Base-by-base conservation (phyloP, 129 eudicot species). In the Chrysanthemum makinoi region DNA sequence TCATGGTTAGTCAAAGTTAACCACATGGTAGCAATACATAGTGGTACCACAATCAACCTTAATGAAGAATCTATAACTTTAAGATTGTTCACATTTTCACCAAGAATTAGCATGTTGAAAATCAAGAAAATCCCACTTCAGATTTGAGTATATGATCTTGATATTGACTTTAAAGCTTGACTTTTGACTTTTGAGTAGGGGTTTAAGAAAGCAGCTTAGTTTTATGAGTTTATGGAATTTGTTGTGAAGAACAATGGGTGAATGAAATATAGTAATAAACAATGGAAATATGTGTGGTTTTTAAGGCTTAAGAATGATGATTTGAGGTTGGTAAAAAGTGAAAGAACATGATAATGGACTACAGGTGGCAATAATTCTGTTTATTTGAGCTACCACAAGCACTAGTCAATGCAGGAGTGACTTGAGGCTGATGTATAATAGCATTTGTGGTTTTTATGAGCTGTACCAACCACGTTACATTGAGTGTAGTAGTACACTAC, bases 11-110 rank as follows among this genome's bases (percentile, higher is more conserved):
- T 88, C 66, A 90, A 74, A 74, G 94, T 82, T 65, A 95, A 77
- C 86, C 87, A 95, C 12, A 95, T 62, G 44, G 97, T 80, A n/a
- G 91, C 91, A 78, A 86, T 18, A 80, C 85, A 82, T 46, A 95
- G 71, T 43, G 99, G 99, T 76, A 90, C 74, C 49, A 86, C 83
- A 61, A 85, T 66, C 78, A 90, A 35, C 85, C 99, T 90, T 2
- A 95, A 74, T 18, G 84, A 82, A 47, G 77, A 90, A 88, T 95
- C 99, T 18, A 95, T 4, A 15, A 83, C 48, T 56, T 77, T 80
- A 6, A 92, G 79, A 48, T 62, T 70, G 19, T 86, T 74, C 43
- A 69, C 79, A 67, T 86, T 80, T 54, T 76, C 84, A 1, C 87
- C 80, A 51, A 82, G 76, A 78, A 82, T 22, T 73, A 68, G 77